Evolutionary conservation across 306 rosid species (phyloP), one percentile per base, ranked within the genome.

Genomic region (Medicago lupulina): DNA sequence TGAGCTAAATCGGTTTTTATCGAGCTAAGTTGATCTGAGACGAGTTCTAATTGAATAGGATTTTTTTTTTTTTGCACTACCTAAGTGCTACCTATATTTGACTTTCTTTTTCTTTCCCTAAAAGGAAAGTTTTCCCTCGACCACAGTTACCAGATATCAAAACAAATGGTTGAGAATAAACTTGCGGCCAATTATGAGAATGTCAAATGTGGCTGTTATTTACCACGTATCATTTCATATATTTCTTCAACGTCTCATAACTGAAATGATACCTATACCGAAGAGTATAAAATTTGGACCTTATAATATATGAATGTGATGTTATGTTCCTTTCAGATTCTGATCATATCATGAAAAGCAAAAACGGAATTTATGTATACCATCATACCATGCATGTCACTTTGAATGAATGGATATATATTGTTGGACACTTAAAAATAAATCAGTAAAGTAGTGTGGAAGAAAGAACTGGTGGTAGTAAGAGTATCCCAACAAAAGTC

Each of bases 101-200:
- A 34, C 38, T 34, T 34, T 34, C 38, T 34, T 34, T 34, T 1
- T 34, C 38, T 28, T 28, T 28, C 31, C 31, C 31, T 28, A 28
- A 3, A 28, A 3, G 31, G 31, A 28, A 28, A 28, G 4, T 28
- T 3, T 28, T 28, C 31, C 31, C 31, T 28, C 31, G 31, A 28
- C 6, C 7, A 34, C 7, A 34, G 7, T 6, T 34, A 10, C 47
- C 10, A 43, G 77, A 63, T 81, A 54, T 73, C 63, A 81, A 75
- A 76, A 77, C 70, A 81, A 81, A 54, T 41, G 81, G 81, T 60
- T 71, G 15, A 64, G 46, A 76, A 64, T 81, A 46, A 70, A 59
- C 40, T 4, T 23, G 46, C 4, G n/a, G 49, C 47, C 69, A 50
- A 69, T 61, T 3, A 50, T 74, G 66, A 17, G n/a, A 47, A 58